Evolutionary conservation across 495 filamentous ascomycete species (phyloP), one percentile per base, ranked within the genome.

Genomic region (Monascus purpureus): DNA sequence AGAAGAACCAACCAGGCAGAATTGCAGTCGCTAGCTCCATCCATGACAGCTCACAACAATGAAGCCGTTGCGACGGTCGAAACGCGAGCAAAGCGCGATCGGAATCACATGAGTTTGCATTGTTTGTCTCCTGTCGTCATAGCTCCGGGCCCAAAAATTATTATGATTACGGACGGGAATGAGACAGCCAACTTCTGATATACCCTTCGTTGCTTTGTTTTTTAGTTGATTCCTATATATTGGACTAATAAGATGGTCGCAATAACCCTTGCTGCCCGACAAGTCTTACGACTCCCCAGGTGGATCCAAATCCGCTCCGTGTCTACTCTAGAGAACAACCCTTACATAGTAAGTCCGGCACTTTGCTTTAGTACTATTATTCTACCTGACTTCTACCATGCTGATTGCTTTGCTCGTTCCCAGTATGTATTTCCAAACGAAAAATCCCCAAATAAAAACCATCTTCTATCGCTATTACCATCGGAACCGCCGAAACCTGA

Each of bases 381-480:
- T 13, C 34, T 43, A 46, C 41, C 57, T 28, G 47, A 13, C 24
- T 18, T n/a, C 13, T 23, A 27, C 14, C 34, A n/a, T n/a, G n/a
- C n/a, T n/a, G n/a, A n/a, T n/a, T n/a, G n/a, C n/a, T n/a, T n/a
- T n/a, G n/a, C n/a, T n/a, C n/a, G n/a, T n/a, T n/a, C n/a, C 16
- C 37, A 93, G 84, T 88, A 88, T 63, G 64, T 80, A 15, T 77
- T 83, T 42, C 68, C 72, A 1, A 56, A 70, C 35, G 51, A 68
- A 11, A 33, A 47, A 24, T 32, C 57, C 2, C 46, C 54, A 9
- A 56, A 46, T 35, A 46, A 47, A 29, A 48, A 44, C 14, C 56
- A 80, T 49, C 61, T 82, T 35, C 73, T 95, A 23, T 73, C 82
- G 23, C 69, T 84, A 27, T 74, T 94, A 30, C 64, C 77, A n/a